These are phyloP conservation scores for Staphylotrichum longicolle DNA, from an alignment of 495 filamentous ascomycete species.

Conservation along the genomic window DNA sequence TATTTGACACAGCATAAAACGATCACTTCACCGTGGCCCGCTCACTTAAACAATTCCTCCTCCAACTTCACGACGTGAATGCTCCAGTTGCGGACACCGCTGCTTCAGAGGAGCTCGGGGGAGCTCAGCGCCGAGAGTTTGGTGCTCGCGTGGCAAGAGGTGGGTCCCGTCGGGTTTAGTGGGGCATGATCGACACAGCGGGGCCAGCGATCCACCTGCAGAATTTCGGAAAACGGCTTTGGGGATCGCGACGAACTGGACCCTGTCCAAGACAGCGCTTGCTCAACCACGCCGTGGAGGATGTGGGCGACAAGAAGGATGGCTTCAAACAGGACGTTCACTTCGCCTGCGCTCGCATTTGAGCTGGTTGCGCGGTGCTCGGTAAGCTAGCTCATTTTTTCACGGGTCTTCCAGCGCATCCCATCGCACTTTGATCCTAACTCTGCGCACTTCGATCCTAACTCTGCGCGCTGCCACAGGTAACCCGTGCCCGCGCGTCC, in stretches of 20 bases:
- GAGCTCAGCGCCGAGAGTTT: no score
- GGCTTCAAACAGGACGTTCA: conserved; percentile 45
- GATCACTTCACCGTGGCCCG: no score
- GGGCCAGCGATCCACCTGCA: no score
- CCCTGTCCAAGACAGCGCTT: neutral
- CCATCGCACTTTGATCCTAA: neutral
- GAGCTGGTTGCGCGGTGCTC: conserved; percentile 81
- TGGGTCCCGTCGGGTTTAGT: neutral
- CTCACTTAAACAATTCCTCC: no score
- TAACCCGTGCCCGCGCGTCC: conserved; percentile 92
- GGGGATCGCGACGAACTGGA: neutral
- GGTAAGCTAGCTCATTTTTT: conserved; percentile 47
- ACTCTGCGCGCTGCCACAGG: conserved; percentile 51
- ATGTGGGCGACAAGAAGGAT: conserved; percentile 45
- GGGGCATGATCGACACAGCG: neutral
- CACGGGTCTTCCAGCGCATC: neutral
- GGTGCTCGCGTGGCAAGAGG: no score
- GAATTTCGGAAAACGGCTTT: no score
- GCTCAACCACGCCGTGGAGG: conserved; percentile 1
- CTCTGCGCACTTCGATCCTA: neutral
- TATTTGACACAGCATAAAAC: no score
- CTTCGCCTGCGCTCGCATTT: conserved; percentile 67
- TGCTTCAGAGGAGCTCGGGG: no score
- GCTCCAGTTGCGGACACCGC: no score
- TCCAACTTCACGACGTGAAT: no score